Conservation (phyloP, 1,284 basidiomycete species). For the Tausonia pullulans region DNA sequence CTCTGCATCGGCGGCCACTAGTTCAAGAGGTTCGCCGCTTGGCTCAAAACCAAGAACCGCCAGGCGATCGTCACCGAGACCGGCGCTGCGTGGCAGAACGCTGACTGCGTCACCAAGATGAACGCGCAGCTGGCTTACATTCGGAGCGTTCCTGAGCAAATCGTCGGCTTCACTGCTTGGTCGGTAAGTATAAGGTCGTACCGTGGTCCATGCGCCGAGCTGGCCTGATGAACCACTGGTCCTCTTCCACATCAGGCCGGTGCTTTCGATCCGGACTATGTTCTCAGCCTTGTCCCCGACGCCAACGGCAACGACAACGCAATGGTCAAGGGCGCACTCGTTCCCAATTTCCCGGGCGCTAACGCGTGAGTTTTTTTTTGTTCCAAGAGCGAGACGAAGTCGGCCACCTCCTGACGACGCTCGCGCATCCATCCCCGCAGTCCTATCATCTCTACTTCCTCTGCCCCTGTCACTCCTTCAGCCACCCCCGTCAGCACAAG, state of each 20-base stretch:
- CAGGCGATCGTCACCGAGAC: conserved; percentile 50
- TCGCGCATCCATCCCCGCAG: too few relatives aligned
- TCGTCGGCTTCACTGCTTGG: conserved; percentile 46
- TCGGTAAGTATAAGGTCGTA: conserved; percentile 20
- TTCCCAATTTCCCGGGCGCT: conserved; percentile 24
- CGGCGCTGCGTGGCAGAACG: conserved; percentile 42
- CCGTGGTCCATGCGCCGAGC: too few relatives aligned
- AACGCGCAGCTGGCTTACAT: conserved; percentile 41
- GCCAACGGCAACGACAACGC: conserved; percentile 23
- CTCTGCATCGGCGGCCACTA: conserved; percentile 20
- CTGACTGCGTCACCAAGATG: conserved; percentile 21
- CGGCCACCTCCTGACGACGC: too few relatives aligned
- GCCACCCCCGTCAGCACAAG: too few relatives aligned
- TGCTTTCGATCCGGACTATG: conserved; percentile 24
- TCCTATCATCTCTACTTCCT: too few relatives aligned
- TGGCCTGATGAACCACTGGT: not conserved
- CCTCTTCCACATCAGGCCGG: conserved; percentile 20
- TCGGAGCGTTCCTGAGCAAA: conserved; percentile 28
- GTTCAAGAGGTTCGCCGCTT: conserved; percentile 40
- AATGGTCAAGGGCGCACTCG: conserved; percentile 24
- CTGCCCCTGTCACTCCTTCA: too few relatives aligned
- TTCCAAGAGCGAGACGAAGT: too few relatives aligned
- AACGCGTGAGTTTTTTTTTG: too few relatives aligned
- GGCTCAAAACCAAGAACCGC: conserved; percentile 42
- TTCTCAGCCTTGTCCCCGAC: conserved; percentile 24